These are phyloP conservation scores for Myxozyma udenii DNA, from an alignment of 805 yeast genomes.

Conservation along the genomic window DNA sequence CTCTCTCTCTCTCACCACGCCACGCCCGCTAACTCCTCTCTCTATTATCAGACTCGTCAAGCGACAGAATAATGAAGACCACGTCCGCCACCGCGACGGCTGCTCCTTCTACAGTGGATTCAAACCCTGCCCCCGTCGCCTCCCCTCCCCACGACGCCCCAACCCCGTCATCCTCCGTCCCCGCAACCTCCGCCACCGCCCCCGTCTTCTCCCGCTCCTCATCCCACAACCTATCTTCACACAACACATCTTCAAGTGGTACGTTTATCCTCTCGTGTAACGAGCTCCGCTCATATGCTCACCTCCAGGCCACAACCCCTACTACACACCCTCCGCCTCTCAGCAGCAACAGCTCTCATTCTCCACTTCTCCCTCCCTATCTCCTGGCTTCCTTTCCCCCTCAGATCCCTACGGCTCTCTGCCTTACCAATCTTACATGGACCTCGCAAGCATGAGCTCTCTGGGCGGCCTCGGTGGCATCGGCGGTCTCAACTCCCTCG, in stretches of 20 bases:
- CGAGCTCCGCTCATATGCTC: conserved; percentile 36
- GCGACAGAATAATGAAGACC: not conserved
- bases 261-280: not conserved
- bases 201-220: not conserved
- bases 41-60: not conserved
- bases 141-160: not conserved
- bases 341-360: conserved; percentile 19
- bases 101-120: not conserved
- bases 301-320: conserved; percentile 38
- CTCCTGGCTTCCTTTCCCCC: conserved; percentile 18
- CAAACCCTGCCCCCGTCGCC: not conserved
- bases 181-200: not conserved
- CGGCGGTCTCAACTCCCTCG: conserved; percentile 1
- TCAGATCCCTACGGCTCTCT: conserved; percentile 22
- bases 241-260: not conserved
- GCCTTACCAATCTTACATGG: conserved; percentile 27
- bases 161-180: not conserved
- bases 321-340: conserved; percentile 37
- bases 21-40: not conserved
- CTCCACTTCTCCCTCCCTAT: conserved; percentile 29
- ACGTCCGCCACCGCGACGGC: not conserved
- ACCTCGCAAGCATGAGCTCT: conserved; percentile 19
- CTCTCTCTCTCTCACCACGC: not conserved
- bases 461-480: conserved; percentile 14
- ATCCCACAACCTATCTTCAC: not conserved